These are phyloP conservation scores for Penicillium angulare DNA, from an alignment of 495 filamentous ascomycete species.

Conservation along the genomic window DNA sequence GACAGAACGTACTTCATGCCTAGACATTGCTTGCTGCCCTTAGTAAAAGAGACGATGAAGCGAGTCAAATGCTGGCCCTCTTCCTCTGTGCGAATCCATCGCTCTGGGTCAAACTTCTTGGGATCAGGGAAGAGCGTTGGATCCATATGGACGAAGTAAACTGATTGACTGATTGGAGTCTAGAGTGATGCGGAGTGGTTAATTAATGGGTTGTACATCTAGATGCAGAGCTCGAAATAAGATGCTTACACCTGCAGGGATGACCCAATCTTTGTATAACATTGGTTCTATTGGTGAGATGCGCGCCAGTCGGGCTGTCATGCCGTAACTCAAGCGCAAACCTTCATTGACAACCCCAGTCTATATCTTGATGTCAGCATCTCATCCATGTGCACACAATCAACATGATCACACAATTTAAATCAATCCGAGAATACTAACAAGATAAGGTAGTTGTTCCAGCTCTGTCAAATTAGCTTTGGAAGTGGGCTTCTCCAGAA, in stretches of 20 bases:
- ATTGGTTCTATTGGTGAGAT: constrained; percentile 5
- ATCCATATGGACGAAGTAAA: constrained; percentile 11
- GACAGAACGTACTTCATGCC: constrained; percentile 6
- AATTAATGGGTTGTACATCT: constrained; percentile 27
- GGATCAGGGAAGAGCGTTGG: constrained; percentile 6
- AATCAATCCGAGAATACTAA: constrained; percentile 14
- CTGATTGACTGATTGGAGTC: constrained; percentile 7
- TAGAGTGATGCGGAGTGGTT: constrained; percentile 7
- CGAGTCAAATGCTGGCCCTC: not conserved
- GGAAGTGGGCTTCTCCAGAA: constrained; percentile 20
- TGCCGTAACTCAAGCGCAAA: constrained; percentile 4
- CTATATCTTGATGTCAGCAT: constrained; percentile 11
- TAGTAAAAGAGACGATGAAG: constrained; percentile 3
- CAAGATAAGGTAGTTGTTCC: constrained; percentile 48
- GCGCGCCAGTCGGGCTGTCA: not conserved
- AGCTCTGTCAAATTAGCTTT: constrained; percentile 22
- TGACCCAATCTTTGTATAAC: constrained; percentile 4
- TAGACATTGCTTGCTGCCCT: constrained; percentile 4
- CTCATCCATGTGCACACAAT: too few relatives aligned
- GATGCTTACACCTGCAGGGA: constrained; percentile 9
- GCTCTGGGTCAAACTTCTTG: constrained; percentile 8
- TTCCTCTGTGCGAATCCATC: constrained; percentile 1
- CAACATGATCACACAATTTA: not conserved
- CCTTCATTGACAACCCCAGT: constrained; percentile 8
- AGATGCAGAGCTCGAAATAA: not conserved